These are phyloP conservation scores for Neocallimastix lanati DNA, from an alignment of 192 early-diverging fungal species.

Conservation along the genomic window DNA sequence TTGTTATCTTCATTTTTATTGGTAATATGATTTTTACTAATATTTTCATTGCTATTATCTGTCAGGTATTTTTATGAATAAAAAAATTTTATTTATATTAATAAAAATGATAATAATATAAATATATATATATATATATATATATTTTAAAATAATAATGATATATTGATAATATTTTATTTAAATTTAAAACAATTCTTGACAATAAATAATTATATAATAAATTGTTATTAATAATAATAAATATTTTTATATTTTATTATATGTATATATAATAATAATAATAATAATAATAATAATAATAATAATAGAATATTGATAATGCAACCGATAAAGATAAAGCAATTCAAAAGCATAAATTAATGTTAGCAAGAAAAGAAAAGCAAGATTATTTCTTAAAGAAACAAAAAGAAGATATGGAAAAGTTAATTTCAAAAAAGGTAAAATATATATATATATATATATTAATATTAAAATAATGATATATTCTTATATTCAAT, in stretches of 20 bases:
- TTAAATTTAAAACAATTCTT: too few species aligned
- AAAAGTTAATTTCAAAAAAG: conserved; percentile 15
- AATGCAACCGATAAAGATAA: conserved; percentile 19
- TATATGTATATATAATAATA: too few species aligned
- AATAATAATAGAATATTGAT: conserved; percentile 13
- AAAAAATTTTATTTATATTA: too few species aligned
- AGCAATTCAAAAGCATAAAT: conserved; percentile 4
- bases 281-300: neutral
- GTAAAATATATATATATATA: neutral
- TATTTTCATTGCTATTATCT: conserved; percentile 29
- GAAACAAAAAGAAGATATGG: conserved; percentile 20
- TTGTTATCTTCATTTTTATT: conserved; percentile 18
- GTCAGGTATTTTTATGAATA: conserved; percentile 6
- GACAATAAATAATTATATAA: too few species aligned
- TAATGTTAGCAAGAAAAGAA: conserved; percentile 6
- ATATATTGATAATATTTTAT: too few species aligned
- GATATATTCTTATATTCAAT: too few species aligned
- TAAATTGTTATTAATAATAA: too few species aligned
- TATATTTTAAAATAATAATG: neutral
- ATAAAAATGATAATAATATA: too few species aligned
- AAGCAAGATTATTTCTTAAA: conserved; percentile 21
- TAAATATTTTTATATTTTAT: too few species aligned
- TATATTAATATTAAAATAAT: too few species aligned
- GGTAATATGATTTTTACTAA: conserved; percentile 28
- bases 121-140: too few species aligned